Evolutionary conservation across 352 stramenopile species (phyloP).

Genomic region (Globisporangium nagaii): DNA sequence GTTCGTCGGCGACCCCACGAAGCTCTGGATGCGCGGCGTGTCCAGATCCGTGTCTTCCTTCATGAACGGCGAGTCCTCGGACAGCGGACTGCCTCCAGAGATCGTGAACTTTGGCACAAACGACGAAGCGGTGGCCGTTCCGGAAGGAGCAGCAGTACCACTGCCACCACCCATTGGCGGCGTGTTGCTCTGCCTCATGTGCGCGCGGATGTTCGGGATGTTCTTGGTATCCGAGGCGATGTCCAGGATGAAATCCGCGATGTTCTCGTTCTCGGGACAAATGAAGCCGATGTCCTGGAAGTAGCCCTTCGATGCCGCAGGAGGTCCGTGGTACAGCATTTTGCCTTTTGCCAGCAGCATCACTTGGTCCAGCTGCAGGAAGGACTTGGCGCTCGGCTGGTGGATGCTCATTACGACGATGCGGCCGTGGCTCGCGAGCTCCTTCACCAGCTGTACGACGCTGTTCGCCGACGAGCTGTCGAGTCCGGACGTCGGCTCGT

Average conservation of each 20-base stretch:
- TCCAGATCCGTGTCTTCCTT: constrained; percentile 37
- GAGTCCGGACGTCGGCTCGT: constrained; percentile 91
- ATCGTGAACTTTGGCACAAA: constrained; percentile 23
- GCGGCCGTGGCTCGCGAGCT: constrained; percentile 72
- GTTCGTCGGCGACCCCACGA: constrained; percentile 21
- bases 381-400: constrained; percentile 89
- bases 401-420: constrained; percentile 87
- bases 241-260: constrained; percentile 78
- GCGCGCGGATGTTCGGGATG: constrained; percentile 49
- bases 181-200: constrained; percentile 33
- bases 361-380: constrained; percentile 85
- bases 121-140: constrained; percentile 1
- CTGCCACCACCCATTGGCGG: constrained; percentile 3
- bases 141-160: background rate
- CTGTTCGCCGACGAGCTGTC: constrained; percentile 88
- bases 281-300: constrained; percentile 68
- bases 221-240: constrained; percentile 59
- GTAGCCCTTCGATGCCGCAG: constrained; percentile 39
- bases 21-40: constrained; percentile 34
- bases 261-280: constrained; percentile 71
- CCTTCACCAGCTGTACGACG: constrained; percentile 88
- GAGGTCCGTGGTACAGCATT: constrained; percentile 53
- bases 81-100: constrained; percentile 19
- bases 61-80: constrained; percentile 57
- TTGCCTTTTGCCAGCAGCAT: constrained; percentile 86